These are phyloP conservation scores for Boletus semigastroideus DNA, from an alignment of 1,284 basidiomycete species.

Conservation along the genomic window DNA sequence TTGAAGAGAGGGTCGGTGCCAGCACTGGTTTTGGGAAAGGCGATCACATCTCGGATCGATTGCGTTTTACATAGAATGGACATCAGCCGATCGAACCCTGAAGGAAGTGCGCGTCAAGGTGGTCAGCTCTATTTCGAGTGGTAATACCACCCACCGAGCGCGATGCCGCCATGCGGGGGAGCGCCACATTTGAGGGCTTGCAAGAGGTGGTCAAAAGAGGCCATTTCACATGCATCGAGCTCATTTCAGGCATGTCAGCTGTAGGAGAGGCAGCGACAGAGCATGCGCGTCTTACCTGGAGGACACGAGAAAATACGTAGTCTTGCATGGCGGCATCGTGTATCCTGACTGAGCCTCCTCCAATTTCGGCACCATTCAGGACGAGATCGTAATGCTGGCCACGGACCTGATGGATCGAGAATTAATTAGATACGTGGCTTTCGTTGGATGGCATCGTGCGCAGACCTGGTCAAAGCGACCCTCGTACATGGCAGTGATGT, in stretches of 20 bases:
- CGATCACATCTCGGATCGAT: constrained; percentile 93
- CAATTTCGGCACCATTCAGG: constrained; percentile 92
- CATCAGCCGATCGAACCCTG: constrained; percentile 92
- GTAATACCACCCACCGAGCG: constrained; percentile 59
- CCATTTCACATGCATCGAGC: constrained; percentile 71
- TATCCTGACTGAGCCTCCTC: constrained; percentile 90
- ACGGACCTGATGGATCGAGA: constrained; percentile 55
- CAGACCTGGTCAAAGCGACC: constrained; percentile 67
- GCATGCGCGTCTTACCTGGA: constrained; percentile 58
- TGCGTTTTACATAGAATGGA: constrained; percentile 82
- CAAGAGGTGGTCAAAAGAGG: constrained; percentile 81
- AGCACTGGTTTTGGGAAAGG: constrained; percentile 87
- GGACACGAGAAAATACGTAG: constrained; percentile 73
- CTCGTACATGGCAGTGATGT: constrained; percentile 71
- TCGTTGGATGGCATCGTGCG: constrained; percentile 11
- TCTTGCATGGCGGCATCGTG: constrained; percentile 89
- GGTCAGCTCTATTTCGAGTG: constrained; percentile 11
- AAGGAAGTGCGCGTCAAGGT: constrained; percentile 13
- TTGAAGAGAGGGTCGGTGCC: constrained; percentile 90
- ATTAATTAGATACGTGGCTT: constrained; percentile 3
- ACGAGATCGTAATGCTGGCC: constrained; percentile 98
- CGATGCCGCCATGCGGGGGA: constrained; percentile 95
- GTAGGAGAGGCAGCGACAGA: not conserved
- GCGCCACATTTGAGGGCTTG: constrained; percentile 87
- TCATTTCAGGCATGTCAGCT: constrained; percentile 34